Percentiles rank a stretch among this genome's conserved stretches.
phyloP scores from a whole-genome alignment of 805 yeast species.

The Yarrowia hollandica region DNA sequence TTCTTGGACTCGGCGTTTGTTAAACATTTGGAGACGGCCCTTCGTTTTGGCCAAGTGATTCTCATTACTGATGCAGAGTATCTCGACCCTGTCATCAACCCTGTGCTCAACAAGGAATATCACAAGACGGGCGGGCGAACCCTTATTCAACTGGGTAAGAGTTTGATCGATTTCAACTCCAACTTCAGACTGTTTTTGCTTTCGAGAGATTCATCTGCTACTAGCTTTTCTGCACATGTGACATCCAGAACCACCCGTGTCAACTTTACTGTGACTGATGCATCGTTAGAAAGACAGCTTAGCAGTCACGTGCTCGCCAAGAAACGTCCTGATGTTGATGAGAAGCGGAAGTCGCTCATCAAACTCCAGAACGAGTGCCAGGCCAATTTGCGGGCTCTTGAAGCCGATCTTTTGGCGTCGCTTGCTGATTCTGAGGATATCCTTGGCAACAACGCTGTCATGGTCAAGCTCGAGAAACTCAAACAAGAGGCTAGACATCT shows the following conservation, averaged over 20 bases:
- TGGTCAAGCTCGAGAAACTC: constrained; percentile 60
- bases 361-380: constrained; percentile 61
- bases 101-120: constrained; percentile 62
- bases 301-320: constrained; percentile 55
- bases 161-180: constrained; percentile 64
- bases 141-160: constrained; percentile 59
- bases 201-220: constrained; percentile 56
- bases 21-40: constrained; percentile 72
- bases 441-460: constrained; percentile 63
- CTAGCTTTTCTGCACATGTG: constrained; percentile 59
- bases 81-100: constrained; percentile 70
- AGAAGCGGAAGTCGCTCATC: constrained; percentile 54
- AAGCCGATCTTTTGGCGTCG: constrained; percentile 56
- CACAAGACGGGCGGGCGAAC: constrained; percentile 68
- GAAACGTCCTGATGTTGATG: constrained; percentile 67
- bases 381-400: constrained; percentile 55
- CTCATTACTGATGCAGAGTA: constrained; percentile 77
- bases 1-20: constrained; percentile 67
- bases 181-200: constrained; percentile 61
- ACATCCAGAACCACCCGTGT: constrained; percentile 49
- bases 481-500: constrained; percentile 63
- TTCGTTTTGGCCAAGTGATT: constrained; percentile 78
- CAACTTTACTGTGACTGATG: constrained; percentile 71
- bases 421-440: constrained; percentile 59
- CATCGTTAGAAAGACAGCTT: constrained; percentile 63